Base-by-base conservation (phyloP, 192 early-diverging fungal genomes). In the Coemansia erecta region DNA sequence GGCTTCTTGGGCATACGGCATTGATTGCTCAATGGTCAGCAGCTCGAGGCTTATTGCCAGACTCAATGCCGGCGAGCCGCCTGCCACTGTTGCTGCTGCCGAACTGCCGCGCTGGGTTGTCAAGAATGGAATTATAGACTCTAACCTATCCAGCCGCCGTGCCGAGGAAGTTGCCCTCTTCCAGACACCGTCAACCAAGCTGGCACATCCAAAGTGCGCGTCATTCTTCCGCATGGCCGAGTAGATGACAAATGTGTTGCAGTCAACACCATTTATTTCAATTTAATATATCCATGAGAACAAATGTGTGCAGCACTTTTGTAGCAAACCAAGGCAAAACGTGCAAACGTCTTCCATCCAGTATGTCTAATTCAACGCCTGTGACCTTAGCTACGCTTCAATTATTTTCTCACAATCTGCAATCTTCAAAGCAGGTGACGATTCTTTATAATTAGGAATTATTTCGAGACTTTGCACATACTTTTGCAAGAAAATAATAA, bases 1-100 rank as follows among this genome's bases (percentile, higher is more conserved):
- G 54, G 50, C 52, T 0, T 74, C 72, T 12, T 80, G 70, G 61
- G 40, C 64, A 0, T 62, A 63, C 40, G 61, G 58, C 24, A 37
- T 76, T 22, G 72, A 68, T 13, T 80, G 77, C 39, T 24, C 33
- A 12, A 26, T 39, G 24, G 64, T 53, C 0, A 19, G 8, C 8
- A 39, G 28, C 12, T 80, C 77, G n/a, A 37, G 37, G 43, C 54
- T 75, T 8, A 21, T 71, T 1, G 5, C 11, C 5, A 37, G 62
- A 22, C n/a, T 80, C 17, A 66, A 52, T 19, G 3, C 5, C 41
- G 72, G 72, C 12, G 66, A 72, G 53, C 2, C 18, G 11, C 37
- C 56, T 1, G 35, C 7, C 17, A 28, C 21, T 1, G 72, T 68
- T 8, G 66, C 52, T 5, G 4, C 23, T 6, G 13, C 0, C 1